phyloP scores from a whole-genome alignment of 2,329 filamentous ascomycete genomes.

The Xylariaceae sp. region DNA sequence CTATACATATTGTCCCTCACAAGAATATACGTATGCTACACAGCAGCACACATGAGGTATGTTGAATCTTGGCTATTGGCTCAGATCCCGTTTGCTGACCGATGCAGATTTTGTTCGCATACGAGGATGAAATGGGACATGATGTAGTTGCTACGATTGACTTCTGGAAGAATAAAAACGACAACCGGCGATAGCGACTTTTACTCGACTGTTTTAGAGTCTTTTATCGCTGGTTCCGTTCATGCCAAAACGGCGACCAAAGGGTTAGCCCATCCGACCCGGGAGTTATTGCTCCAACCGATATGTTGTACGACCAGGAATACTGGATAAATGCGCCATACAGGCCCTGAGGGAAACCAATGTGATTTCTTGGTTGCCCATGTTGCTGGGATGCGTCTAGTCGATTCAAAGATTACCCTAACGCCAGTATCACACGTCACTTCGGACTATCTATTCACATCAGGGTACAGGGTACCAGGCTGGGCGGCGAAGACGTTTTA shows the following conservation, averaged over 20 bases:
- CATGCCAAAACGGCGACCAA: constrained; percentile 4
- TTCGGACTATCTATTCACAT: no score
- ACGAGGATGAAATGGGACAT: constrained; percentile 90
- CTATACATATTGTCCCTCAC: constrained; percentile 91
- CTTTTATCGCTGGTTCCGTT: constrained; percentile 12
- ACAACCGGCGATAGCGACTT: constrained; percentile 36
- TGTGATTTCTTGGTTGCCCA: constrained; percentile 17
- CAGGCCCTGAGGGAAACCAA: constrained; percentile 9
- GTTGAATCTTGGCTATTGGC: constrained; percentile 11
- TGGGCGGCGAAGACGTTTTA: constrained; percentile 2
- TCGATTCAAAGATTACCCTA: constrained; percentile 14
- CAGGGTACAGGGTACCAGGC: no score
- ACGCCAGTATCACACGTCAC: no score
- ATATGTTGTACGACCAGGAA: constrained; percentile 26
- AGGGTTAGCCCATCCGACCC: constrained; percentile 10
- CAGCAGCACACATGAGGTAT: constrained; percentile 92
- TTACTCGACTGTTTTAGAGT: constrained; percentile 15
- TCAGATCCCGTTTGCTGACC: constrained; percentile 12
- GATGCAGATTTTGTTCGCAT: constrained; percentile 85
- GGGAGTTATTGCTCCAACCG: constrained; percentile 11
- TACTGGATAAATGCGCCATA: constrained; percentile 29
- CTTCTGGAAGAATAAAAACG: constrained; percentile 77
- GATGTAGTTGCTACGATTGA: constrained; percentile 93
- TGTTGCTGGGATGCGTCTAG: constrained; percentile 19
- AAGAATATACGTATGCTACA: constrained; percentile 98